Percentiles rank a stretch among this genome's conserved stretches.
Evolutionary conservation across 768 basidiomycete genomes (phyloP).

Genomic region (Russula virescens): DNA sequence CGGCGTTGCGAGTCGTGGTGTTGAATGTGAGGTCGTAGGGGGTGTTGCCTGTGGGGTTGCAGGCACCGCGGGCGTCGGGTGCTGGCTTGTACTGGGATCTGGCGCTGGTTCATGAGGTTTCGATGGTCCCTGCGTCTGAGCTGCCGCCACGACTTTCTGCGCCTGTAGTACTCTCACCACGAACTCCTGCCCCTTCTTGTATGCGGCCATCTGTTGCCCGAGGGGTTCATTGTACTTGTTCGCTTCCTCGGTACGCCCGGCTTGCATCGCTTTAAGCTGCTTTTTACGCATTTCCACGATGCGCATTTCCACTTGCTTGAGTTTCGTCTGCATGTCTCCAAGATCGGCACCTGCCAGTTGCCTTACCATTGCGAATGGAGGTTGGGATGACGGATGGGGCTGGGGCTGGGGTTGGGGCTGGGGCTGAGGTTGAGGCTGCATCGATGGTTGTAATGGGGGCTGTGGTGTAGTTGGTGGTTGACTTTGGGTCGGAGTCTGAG

Average conservation of each 20-base stretch:
- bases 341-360: constrained; percentile 7
- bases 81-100: constrained; percentile 1
- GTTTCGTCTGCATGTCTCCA: constrained; percentile 3
- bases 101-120: constrained; percentile 5
- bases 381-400: no score
- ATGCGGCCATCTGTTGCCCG: not conserved
- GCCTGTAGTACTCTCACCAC: not conserved
- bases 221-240: not conserved
- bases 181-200: constrained; percentile 4
- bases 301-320: constrained; percentile 13
- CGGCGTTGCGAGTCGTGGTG: constrained; percentile 10
- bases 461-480: not conserved
- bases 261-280: not conserved
- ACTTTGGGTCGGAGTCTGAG: constrained; percentile 3
- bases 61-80: constrained; percentile 5
- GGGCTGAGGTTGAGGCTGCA: constrained; percentile 1
- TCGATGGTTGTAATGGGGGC: not conserved
- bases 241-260: constrained; percentile 9
- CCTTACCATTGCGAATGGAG: not conserved
- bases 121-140: constrained; percentile 11
- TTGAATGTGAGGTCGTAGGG: constrained; percentile 2
- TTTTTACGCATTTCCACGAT: constrained; percentile 1
- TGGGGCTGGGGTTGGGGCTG: not conserved
- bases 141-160: constrained; percentile 1
- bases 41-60: constrained; percentile 9